Conservation (phyloP, 2,329 filamentous ascomycete species). For the Monosporascus sp. region DNA sequence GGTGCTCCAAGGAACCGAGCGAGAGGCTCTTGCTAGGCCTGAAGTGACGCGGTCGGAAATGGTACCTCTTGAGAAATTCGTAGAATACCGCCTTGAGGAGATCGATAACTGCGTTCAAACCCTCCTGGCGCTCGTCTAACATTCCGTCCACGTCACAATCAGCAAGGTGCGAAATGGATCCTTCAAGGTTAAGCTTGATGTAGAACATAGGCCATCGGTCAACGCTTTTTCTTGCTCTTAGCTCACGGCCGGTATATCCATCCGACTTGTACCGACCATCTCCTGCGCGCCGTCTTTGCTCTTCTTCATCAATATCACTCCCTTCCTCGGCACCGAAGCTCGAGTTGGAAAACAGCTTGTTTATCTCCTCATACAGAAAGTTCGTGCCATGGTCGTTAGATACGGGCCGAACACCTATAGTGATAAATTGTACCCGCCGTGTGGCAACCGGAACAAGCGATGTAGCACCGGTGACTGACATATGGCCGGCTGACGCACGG, state of each 20-base stretch:
- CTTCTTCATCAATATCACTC: constrained; percentile 31
- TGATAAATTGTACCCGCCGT: constrained; percentile 74
- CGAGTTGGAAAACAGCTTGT: constrained; percentile 70
- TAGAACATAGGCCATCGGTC: constrained; percentile 90
- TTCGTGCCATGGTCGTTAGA: constrained; percentile 50
- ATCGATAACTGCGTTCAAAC: constrained; percentile 53
- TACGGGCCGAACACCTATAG: constrained; percentile 67
- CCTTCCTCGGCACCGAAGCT: constrained; percentile 63
- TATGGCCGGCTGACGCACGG: constrained; percentile 56
- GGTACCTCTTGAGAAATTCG: constrained; percentile 70
- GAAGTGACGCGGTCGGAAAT: constrained; percentile 53
- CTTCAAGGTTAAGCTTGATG: constrained; percentile 54
- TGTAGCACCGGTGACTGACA: constrained; percentile 66
- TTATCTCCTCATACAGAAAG: constrained; percentile 71
- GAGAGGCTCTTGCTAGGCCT: constrained; percentile 5
- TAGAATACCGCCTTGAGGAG: constrained; percentile 64
- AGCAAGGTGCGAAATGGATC: constrained; percentile 3
- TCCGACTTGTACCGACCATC: constrained; percentile 34
- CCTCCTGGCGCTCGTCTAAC: constrained; percentile 41
- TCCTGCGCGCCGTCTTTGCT: constrained; percentile 13
- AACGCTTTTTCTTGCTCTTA: constrained; percentile 57
- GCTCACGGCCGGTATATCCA: constrained; percentile 44
- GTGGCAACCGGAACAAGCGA: constrained; percentile 66
- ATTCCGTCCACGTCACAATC: constrained; percentile 31
- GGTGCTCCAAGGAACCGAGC: background rate